Base-by-base conservation (phyloP, 257 asterid genomes). In the Solanum etuberosum region DNA sequence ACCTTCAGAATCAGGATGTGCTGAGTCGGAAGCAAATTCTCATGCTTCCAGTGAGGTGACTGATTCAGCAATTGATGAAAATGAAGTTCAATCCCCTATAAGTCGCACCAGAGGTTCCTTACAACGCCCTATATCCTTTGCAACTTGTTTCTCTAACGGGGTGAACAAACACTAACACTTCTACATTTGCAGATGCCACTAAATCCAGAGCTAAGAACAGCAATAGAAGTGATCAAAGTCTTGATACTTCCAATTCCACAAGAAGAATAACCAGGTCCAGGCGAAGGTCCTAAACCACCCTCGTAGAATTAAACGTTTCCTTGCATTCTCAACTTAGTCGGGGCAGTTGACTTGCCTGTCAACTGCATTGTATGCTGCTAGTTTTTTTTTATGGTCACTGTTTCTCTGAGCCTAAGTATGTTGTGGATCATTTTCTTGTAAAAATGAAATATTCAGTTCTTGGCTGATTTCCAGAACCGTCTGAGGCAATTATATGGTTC, bases 71-170 rank as follows among this genome's bases (percentile, higher is more conserved):
- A 8, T 73, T 88, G 92, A 88, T 61, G 96, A 92, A 67, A 92
- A 90, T 73, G 99, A 95, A 93, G 95, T 93, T 90, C 95, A 94
- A 87, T 94, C 95, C 1, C 90, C 94, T 83, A 46, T 10, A 81
- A 81, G 42, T 18, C 68, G 31, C 21, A 54, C 4, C 68, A 51
- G 29, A 81, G 85, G 85, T 81, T 31, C 68, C 31, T 81, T 31
- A 18, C 43, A 29, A 20, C 9, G 20, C 37, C 20, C 85, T 81
- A 81, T 48, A 38, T 81, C 68, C 85, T 29, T 81, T 29, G 25
- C 68, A 81, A 29, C 88, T 42, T 46, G 88, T 76, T 85, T 89
- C 46, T 87, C 87, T 37, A 57, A 89, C 34, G 90, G 94, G 97
- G 91, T 87, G 85, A 83, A 70, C 48, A 43, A 68, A 38, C 86